Evolutionary conservation across 2,329 filamentous ascomycete species (phyloP).

Genomic region (Thermomyces lanuginosus): DNA sequence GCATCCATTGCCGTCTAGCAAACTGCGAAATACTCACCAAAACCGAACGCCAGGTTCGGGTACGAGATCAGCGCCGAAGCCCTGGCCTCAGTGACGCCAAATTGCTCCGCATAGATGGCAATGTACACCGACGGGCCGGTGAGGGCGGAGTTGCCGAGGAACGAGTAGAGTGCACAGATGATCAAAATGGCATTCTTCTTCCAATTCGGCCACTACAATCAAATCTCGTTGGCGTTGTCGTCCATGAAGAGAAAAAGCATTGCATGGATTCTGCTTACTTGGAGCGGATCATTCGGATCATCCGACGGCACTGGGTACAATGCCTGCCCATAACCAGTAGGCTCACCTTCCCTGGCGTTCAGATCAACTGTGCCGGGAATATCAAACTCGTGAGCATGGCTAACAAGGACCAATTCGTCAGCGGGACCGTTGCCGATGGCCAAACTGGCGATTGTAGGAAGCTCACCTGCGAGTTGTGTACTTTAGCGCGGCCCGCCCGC

Average conservation of each 20-base stretch:
- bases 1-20: neutral
- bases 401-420: constrained; percentile 10
- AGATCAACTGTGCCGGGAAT: constrained; percentile 43
- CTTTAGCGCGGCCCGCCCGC: no score
- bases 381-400: constrained; percentile 40
- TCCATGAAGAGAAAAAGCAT: neutral
- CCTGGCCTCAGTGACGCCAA: constrained; percentile 33
- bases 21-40: constrained; percentile 22
- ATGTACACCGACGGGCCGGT: constrained; percentile 45
- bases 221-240: constrained; percentile 1
- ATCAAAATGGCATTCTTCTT: constrained; percentile 43
- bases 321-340: constrained; percentile 43
- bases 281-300: constrained; percentile 45
- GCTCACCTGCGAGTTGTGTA: no score
- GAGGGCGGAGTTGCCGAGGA: constrained; percentile 41
- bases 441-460: no score
- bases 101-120: constrained; percentile 36
- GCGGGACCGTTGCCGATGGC: neutral
- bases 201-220: constrained; percentile 33
- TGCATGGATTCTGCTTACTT: no score
- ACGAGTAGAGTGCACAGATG: constrained; percentile 40
- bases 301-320: constrained; percentile 45
- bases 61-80: constrained; percentile 44
- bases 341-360: constrained; percentile 38
- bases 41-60: constrained; percentile 44